phyloP scores from a whole-genome alignment of 2,329 filamentous ascomycete species.

The Lasiodiplodia sp. region DNA sequence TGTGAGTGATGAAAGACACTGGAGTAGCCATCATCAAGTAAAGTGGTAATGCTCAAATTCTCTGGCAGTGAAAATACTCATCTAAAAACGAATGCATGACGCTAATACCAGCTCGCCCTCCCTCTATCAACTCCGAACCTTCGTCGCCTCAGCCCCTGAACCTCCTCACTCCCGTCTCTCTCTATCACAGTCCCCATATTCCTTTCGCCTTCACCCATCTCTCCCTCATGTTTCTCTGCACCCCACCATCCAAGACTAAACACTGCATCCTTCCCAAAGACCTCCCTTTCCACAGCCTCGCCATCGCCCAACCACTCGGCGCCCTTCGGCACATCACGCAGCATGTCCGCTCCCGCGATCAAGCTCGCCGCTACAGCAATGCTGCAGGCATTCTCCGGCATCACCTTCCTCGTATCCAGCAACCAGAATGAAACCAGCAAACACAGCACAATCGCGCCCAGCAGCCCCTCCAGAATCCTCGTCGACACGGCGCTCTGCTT shows the following conservation, averaged over 20 bases:
- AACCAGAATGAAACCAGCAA: background rate
- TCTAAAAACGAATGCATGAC: too few relatives aligned
- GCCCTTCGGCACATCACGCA: background rate
- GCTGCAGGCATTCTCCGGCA: constrained; percentile 3
- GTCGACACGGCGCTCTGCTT: background rate
- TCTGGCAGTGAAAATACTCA: too few relatives aligned
- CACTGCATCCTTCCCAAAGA: background rate
- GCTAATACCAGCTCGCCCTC: too few relatives aligned
- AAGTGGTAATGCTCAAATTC: too few relatives aligned
- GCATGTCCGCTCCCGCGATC: background rate
- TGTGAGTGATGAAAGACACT: too few relatives aligned
- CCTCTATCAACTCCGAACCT: too few relatives aligned
- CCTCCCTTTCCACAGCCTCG: background rate
- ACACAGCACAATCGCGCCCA: background rate
- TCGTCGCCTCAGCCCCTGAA: background rate
- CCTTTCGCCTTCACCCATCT: too few relatives aligned
- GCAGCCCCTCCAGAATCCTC: background rate
- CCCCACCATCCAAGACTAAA: background rate
- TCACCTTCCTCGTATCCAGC: background rate
- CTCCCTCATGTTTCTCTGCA: background rate
- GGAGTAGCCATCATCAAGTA: too few relatives aligned
- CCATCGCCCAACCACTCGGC: too few relatives aligned
- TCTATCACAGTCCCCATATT: background rate
- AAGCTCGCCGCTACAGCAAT: background rate
- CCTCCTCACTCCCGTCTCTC: background rate